Percentiles rank a stretch among this genome's conserved stretches.
phyloP scores from a whole-genome alignment of 129 eudicot genomes.

The Flaveria bidentis region DNA sequence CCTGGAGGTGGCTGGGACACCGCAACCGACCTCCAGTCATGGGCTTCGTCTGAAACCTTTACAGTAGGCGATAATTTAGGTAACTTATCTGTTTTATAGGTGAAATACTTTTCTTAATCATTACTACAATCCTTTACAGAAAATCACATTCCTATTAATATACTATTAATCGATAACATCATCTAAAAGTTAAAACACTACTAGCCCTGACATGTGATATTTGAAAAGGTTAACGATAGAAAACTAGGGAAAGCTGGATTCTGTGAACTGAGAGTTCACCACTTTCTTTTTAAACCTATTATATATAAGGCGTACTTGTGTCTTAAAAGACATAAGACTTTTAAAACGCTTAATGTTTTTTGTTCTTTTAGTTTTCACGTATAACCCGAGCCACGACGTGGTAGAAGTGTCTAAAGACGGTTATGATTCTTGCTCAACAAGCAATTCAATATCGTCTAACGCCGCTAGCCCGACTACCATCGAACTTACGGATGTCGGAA shows the following conservation, averaged over 20 bases:
- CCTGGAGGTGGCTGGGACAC: slow-evolving; percentile 69
- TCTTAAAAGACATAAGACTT: too few species aligned
- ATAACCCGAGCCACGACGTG: slow-evolving; percentile 48
- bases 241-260: too few species aligned
- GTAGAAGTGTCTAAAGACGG: slow-evolving; percentile 55
- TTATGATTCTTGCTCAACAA: slow-evolving; percentile 53
- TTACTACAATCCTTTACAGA: too few species aligned
- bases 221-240: too few species aligned
- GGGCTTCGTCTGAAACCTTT: slow-evolving; percentile 61
- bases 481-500: slow-evolving; percentile 53
- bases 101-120: too few species aligned
- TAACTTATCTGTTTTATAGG: slow-evolving; percentile 10
- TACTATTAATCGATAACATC: too few species aligned
- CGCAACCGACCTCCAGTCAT: slow-evolving; percentile 40
- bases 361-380: slow-evolving; percentile 59
- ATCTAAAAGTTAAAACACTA: too few species aligned
- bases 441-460: slow-evolving; percentile 31
- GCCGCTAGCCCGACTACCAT: slow-evolving; percentile 40
- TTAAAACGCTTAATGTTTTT: neutral
- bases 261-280: too few species aligned
- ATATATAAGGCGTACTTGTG: too few species aligned
- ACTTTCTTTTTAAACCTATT: too few species aligned
- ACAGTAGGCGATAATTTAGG: slow-evolving; percentile 59
- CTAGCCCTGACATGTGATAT: too few species aligned
- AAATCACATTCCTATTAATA: too few species aligned